Evolutionary conservation across 176 grass and related monocot genomes (phyloP).

Genomic region (Avena insularis): DNA sequence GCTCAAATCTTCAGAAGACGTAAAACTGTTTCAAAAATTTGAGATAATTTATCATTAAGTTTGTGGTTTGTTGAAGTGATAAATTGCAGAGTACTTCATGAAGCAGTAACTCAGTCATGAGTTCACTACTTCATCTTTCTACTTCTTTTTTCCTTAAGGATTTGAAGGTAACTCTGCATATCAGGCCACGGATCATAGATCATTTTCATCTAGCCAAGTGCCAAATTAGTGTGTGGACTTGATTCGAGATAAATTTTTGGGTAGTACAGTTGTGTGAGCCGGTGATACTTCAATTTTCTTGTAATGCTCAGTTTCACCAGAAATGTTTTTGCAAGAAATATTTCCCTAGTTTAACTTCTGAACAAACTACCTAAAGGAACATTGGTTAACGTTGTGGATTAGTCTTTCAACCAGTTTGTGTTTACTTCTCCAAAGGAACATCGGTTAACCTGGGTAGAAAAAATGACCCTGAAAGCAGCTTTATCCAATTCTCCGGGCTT

Average conservation of each 20-base stretch:
- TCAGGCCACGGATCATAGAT: neutral
- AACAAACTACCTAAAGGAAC: constrained; percentile 7
- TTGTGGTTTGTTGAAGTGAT: neutral
- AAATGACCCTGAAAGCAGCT: neutral
- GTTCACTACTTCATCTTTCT: neutral
- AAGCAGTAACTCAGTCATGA: neutral
- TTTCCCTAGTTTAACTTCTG: neutral
- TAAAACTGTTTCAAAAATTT: neutral
- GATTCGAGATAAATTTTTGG: neutral
- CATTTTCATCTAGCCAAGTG: neutral
- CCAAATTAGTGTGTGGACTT: neutral
- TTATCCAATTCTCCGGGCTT: neutral
- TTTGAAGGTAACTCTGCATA: neutral
- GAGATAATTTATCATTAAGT: neutral
- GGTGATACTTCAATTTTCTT: neutral
- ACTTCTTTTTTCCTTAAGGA: neutral
- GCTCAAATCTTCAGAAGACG: neutral
- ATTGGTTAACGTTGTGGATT: neutral
- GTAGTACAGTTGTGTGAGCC: neutral
- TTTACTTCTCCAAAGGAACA: neutral
- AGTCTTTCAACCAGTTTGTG: neutral
- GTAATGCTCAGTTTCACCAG: neutral
- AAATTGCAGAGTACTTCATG: neutral
- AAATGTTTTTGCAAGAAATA: neutral
- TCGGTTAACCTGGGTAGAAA: neutral